Evolutionary conservation across 345 rosid genomes (phyloP), one percentile per base, ranked within the genome.

Genomic region (Barbarea vulgaris): DNA sequence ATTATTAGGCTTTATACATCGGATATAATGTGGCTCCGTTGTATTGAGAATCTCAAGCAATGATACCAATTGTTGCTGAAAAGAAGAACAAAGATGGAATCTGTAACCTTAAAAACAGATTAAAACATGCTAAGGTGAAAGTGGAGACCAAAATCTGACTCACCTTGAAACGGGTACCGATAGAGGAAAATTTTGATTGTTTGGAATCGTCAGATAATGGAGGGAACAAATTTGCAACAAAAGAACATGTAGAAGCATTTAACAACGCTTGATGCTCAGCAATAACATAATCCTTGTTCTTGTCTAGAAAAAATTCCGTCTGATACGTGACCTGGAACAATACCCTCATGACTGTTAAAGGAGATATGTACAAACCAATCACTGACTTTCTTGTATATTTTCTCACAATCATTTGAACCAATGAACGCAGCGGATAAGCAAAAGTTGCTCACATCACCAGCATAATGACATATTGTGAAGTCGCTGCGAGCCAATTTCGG

Each of bases 141-240:
- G 70, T 57, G 69, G 64, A 71, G 44, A 59, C 31, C 39, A 50
- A 75, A 77, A 9, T 53, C 52, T 37, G 70, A 22, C 78, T 66
- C 54, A 93, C 99, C 99, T 95, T 95, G 83, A 92, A 95, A 67
- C 99, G 91, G 79, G 99, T 85, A 83, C 99, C 99, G n/a, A 95
- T 95, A 13, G 99, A 95, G 59, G 99, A 95, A 81, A 95, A 95
- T 76, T 95, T 95, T 42, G 99, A 89, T 71, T 88, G 83, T 73
- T 95, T 93, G 69, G 98, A 88, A 53, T 93, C 87, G 46, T 95
- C 98, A 79, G 92, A 89, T 76, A 82, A 74, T 76, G 68, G 86
- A 22, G 90, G 96, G 75, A 95, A 95, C 83, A 95, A 80, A 61
- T 87, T 83, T 22, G 91, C 84, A 73, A 93, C 98, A 68, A 95